Conservation (phyloP, 441 rosid species). For the Populus hybrid region DNA sequence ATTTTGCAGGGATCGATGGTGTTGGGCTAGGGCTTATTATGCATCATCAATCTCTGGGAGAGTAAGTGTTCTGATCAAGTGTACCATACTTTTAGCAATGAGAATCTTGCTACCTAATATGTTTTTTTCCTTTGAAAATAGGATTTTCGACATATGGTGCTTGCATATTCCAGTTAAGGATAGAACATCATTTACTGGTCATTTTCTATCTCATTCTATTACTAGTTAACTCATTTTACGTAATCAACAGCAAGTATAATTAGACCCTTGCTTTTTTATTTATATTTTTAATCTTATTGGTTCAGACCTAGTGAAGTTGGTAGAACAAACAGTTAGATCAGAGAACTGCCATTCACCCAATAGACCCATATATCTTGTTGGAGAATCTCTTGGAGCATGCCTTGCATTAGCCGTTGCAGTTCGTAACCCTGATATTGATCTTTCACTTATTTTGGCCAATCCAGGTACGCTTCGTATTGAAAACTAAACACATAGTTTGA, state of each 20-base stretch:
- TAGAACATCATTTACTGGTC: conserved; percentile 71
- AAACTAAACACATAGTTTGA: background rate
- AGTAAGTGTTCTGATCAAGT: conserved; percentile 36
- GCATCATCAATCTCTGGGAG: conserved; percentile 68
- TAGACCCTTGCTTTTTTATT: background rate
- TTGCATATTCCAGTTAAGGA: conserved; percentile 83
- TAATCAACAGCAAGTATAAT: background rate
- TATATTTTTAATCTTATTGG: conserved; percentile 6
- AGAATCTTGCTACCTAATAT: background rate
- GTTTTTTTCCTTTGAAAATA: conserved; percentile 20
- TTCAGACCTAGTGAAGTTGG: conserved; percentile 63
- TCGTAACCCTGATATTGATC: conserved; percentile 61
- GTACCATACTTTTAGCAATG: background rate
- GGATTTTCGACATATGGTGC: conserved; percentile 88
- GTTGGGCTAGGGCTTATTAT: conserved; percentile 72
- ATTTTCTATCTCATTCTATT: background rate
- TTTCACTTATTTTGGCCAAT: conserved; percentile 66
- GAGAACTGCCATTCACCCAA: conserved; percentile 43
- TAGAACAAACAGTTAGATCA: conserved; percentile 57
- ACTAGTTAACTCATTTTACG: background rate
- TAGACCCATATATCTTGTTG: conserved; percentile 83
- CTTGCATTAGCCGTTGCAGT: conserved; percentile 80
- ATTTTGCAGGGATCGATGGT: conserved; percentile 73
- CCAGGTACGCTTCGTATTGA: conserved; percentile 44
- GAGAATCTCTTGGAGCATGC: conserved; percentile 91